Conservation (phyloP, 2,329 filamentous ascomycete genomes). For the Aureobasidium namibiae region DNA sequence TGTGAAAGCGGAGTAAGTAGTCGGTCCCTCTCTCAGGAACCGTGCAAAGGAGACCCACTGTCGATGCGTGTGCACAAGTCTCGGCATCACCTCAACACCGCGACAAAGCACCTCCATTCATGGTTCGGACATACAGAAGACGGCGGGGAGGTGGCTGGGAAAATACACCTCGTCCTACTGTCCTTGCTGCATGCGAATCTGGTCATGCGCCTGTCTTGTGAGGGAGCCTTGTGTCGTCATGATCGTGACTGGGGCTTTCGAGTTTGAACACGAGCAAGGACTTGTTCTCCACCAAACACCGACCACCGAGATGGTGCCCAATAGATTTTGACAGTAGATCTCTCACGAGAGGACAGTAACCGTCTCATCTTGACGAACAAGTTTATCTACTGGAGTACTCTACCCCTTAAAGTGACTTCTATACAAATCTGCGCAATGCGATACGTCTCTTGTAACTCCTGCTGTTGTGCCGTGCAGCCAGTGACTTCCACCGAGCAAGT, state of each 20-base stretch:
- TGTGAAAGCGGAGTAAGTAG: constrained; percentile 6
- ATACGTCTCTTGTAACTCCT: not conserved
- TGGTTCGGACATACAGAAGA: not conserved
- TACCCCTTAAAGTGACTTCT: not conserved
- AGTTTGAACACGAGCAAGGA: constrained; percentile 4
- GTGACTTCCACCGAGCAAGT: not conserved
- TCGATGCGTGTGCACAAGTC: not conserved
- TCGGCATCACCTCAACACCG: constrained; percentile 6
- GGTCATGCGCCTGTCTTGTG: not conserved
- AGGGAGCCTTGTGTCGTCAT: not conserved
- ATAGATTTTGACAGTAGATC: not conserved
- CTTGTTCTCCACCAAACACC: constrained; percentile 9
- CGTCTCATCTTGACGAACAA: not conserved
- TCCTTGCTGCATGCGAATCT: not conserved
- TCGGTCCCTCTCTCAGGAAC: not conserved
- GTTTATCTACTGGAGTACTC: not conserved
- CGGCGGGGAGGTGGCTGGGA: not conserved
- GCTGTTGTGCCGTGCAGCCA: not conserved
- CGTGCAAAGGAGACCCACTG: not conserved
- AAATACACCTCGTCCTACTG: not conserved
- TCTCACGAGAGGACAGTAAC: not conserved
- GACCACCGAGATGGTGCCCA: constrained; percentile 2
- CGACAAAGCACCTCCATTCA: not conserved
- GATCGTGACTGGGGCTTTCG: not conserved
- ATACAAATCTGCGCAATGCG: not conserved